Evolutionary conservation across 139 green algal species (phyloP).

Genomic region (Chlorella sp.): DNA sequence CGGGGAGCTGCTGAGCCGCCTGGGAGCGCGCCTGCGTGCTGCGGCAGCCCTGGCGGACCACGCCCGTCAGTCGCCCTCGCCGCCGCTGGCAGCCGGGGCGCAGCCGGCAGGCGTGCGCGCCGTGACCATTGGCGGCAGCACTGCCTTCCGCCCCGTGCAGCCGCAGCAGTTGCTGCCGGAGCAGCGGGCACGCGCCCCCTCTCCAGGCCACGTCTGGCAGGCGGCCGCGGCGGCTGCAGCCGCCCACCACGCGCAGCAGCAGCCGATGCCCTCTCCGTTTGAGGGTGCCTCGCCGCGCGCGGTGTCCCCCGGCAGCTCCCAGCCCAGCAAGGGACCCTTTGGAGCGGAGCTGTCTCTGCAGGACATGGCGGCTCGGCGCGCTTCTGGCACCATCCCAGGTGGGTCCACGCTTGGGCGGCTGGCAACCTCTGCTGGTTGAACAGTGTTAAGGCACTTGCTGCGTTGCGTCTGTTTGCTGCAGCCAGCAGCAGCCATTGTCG

Average conservation of each 20-base stretch:
- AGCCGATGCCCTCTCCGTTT: not conserved
- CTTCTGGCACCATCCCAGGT: not conserved
- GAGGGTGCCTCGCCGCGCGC: not conserved
- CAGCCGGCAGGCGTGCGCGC: too few species aligned
- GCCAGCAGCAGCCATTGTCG: too few species aligned
- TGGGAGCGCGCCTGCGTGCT: too few species aligned
- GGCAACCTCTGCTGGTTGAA: not conserved
- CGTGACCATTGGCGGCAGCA: too few species aligned
- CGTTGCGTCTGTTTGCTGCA: too few species aligned
- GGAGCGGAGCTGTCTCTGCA: conserved; percentile 12
- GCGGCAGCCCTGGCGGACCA: too few species aligned
- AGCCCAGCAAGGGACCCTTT: conserved; percentile 20
- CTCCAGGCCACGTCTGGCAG: not conserved
- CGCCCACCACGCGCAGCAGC: not conserved
- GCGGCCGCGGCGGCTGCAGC: not conserved
- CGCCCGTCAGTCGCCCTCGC: too few species aligned
- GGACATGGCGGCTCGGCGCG: conserved; percentile 1
- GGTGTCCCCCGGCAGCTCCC: not conserved
- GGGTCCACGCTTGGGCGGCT: not conserved
- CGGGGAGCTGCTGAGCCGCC: not conserved
- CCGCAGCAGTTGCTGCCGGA: too few species aligned
- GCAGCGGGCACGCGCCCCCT: too few species aligned
- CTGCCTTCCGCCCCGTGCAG: too few species aligned
- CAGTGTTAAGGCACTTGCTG: too few species aligned
- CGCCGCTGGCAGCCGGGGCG: too few species aligned